A percentile compares a stretch with the other conserved stretches of the same genome.
phyloP scores from a whole-genome alignment of 2,329 filamentous ascomycete species.

The Botrytis elliptica region DNA sequence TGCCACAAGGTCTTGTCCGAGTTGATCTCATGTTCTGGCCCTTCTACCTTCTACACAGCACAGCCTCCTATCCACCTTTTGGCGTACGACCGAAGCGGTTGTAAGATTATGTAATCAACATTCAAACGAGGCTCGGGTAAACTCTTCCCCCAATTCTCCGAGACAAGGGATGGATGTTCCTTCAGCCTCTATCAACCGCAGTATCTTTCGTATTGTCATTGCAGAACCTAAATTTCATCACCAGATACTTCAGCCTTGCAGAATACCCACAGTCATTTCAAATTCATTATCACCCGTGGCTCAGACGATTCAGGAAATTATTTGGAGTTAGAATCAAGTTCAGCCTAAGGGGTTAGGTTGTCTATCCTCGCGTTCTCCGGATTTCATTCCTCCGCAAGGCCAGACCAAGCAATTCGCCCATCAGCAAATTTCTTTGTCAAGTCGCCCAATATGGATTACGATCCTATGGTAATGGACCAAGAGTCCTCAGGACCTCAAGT shows the following conservation, averaged over 20 bases:
- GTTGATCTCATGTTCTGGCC: slow-evolving; percentile 9
- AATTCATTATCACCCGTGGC: background rate
- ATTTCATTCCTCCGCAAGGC: slow-evolving; percentile 13
- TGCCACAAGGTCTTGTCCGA: slow-evolving; percentile 6
- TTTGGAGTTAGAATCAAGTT: slow-evolving; percentile 2
- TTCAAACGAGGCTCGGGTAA: background rate
- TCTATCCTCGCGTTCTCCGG: slow-evolving; percentile 6
- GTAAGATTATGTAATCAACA: background rate
- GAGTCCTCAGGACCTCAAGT: slow-evolving; percentile 48
- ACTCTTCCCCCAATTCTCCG: background rate
- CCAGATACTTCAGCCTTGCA: slow-evolving; percentile 29
- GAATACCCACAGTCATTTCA: slow-evolving; percentile 23
- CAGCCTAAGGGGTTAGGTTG: slow-evolving; percentile 1
- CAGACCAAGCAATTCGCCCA: slow-evolving; percentile 26
- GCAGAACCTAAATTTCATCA: slow-evolving; percentile 6
- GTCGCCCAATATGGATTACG: slow-evolving; percentile 47
- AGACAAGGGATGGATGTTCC: slow-evolving; percentile 10
- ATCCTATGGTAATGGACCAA: slow-evolving; percentile 44
- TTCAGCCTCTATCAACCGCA: slow-evolving; percentile 21
- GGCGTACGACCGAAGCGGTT: background rate
- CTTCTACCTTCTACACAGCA: slow-evolving; percentile 6
- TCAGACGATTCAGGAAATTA: slow-evolving; percentile 12
- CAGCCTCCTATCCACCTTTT: slow-evolving; percentile 12
- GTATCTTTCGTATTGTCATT: slow-evolving; percentile 12
- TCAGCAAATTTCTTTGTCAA: slow-evolving; percentile 18